A percentile compares a stretch with the other conserved stretches of the same genome.
Conservation (phyloP, 208 protist genomes). For the Trypanosomatidae sp. region DNA sequence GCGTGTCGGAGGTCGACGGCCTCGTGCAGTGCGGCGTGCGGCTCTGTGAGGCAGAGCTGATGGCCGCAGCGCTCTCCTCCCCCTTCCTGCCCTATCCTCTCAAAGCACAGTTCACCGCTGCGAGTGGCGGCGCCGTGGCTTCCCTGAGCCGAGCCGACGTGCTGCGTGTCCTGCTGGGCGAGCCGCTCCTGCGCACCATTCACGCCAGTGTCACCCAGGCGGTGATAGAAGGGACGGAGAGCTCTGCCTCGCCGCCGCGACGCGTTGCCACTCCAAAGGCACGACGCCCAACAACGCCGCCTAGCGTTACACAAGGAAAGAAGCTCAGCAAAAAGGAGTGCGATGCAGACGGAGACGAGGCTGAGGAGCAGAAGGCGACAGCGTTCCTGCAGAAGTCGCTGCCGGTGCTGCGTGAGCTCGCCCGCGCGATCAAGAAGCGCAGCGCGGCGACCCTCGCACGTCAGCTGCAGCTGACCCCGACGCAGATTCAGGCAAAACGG, state of each 20-base stretch:
- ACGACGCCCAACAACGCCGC: not conserved
- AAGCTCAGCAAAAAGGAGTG: too few relatives aligned
- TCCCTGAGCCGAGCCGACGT: constrained; percentile 14
- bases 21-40: constrained; percentile 28
- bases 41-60: constrained; percentile 28
- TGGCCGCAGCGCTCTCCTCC: constrained; percentile 27
- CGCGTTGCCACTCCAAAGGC: not conserved
- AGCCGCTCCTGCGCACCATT: constrained; percentile 33
- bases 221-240: not conserved
- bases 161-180: constrained; percentile 18
- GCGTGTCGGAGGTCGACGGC: constrained; percentile 58
- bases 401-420: constrained; percentile 53
- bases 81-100: constrained; percentile 35
- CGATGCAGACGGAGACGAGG: too few relatives aligned
- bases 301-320: too few relatives aligned
- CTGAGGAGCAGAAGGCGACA: too few relatives aligned
- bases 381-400: constrained; percentile 25
- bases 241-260: not conserved
- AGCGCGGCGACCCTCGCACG: constrained; percentile 34
- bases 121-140: not conserved
- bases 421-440: constrained; percentile 41
- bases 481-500: constrained; percentile 62
- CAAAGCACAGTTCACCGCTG: constrained; percentile 10
- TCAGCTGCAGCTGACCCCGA: constrained; percentile 44
- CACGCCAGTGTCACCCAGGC: constrained; percentile 14